Evolutionary conservation across 345 rosid species (phyloP), one percentile per base, ranked within the genome.

Genomic region (Salix koriyanagi): DNA sequence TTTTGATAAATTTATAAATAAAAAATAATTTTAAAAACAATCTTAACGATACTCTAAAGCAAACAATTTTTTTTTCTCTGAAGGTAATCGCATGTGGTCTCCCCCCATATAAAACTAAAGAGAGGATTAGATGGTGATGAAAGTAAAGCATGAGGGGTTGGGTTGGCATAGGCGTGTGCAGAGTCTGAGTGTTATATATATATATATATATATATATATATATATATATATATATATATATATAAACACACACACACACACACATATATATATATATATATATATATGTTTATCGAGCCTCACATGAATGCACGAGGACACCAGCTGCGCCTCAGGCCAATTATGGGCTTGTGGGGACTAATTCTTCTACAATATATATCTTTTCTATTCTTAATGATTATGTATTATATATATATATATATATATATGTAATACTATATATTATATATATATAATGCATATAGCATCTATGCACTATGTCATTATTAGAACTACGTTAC

Each of bases 301-400:
- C 88, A 85, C 90, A 80, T 87, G 90, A 83, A 87, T 7, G 87
- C 90, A 87, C 82, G 85, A 85, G 81, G 84, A 69, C 79, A 75
- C 69, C 79, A 70, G 77, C 85, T 65, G 71, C 82, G 72, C 42
- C 79, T 16, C 74, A 50, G 62, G 48, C 61, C 77, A 80, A 76
- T 87, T 79, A 83, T 83, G 76, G 36, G 69, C 74, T 70, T 64
- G 86, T 83, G 85, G 83, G 86, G 85, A 67, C 85, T 74, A 0
- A 8, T 56, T 37, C 15, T 30, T 18, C 19, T n/a, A 15, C 52
- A n/a, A n/a, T 1, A 15, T 6, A 15, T 14, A 15, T 48, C 11
- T 34, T 0, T 5, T 34, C 37, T 5, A 34, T 34, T 34, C 37
- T 5, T 34, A 0, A 34, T 34, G 37, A 34, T 34, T 34, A 4